Percentiles rank a stretch among this genome's conserved stretches.
phyloP scores from a whole-genome alignment of 345 rosid genomes.

The Eucalyptus melliodora region DNA sequence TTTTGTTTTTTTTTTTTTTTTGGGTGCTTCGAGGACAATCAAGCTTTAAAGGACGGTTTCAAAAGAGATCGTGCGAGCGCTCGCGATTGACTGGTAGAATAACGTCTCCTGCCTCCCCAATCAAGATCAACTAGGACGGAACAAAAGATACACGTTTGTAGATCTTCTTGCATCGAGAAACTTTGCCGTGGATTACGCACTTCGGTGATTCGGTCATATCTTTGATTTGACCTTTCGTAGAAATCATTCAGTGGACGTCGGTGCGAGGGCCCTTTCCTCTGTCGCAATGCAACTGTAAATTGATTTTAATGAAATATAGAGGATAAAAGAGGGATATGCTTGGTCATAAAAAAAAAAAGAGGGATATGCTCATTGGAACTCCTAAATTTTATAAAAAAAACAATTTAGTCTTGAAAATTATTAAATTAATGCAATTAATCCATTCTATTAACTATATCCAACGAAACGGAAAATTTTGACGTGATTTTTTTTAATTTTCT shows the following conservation, averaged over 20 bases:
- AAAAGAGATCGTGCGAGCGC: neutral
- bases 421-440: too few species aligned
- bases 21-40: neutral
- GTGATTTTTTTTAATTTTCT: too few species aligned
- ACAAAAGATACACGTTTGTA: neutral
- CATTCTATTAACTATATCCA: too few species aligned
- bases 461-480: fast-evolving
- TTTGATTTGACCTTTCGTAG: neutral
- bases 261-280: neutral
- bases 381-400: too few species aligned
- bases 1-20: too few species aligned
- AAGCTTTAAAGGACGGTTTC: neutral
- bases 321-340: too few species aligned
- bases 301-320: too few species aligned
- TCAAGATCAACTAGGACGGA: neutral
- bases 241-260: neutral
- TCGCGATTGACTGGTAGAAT: neutral
- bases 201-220: neutral
- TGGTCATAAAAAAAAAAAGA: too few species aligned
- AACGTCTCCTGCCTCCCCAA: neutral
- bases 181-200: neutral
- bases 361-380: too few species aligned
- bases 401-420: fast-evolving
- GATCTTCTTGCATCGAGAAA: neutral
- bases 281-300: neutral